Evolutionary conservation across 768 basidiomycete genomes (phyloP).

Genomic region (Tricholoma matsutake): DNA sequence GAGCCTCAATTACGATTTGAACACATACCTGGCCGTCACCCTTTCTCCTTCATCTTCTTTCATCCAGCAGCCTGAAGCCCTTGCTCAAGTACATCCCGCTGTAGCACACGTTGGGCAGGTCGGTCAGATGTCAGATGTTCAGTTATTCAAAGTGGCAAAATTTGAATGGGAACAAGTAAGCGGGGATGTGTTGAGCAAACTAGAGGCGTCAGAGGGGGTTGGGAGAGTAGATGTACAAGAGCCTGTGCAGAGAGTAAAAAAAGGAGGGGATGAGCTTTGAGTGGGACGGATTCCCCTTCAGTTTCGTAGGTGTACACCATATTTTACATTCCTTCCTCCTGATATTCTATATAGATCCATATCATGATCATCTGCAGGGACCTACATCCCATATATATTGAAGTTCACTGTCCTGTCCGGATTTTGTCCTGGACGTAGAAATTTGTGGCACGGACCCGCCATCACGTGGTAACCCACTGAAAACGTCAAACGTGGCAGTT

Average conservation of each 20-base stretch:
- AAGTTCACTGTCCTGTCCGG: too few relatives aligned
- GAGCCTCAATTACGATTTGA: conserved; percentile 18
- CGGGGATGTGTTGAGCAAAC: conserved; percentile 20
- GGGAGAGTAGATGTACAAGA: conserved; percentile 28
- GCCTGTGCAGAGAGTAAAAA: conserved; percentile 19
- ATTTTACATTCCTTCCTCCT: neutral
- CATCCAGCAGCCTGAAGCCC: conserved; percentile 18
- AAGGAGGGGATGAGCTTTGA: conserved; percentile 26
- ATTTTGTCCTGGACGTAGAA: too few relatives aligned
- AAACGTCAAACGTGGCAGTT: neutral
- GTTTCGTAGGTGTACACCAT: neutral
- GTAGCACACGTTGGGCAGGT: conserved; percentile 30
- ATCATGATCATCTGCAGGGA: too few relatives aligned
- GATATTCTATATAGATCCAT: neutral
- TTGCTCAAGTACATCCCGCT: conserved; percentile 23
- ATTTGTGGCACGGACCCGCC: neutral
- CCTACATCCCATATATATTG: too few relatives aligned
- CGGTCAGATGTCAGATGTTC: conserved; percentile 29
- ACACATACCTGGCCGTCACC: conserved; percentile 27
- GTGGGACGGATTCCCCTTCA: neutral
- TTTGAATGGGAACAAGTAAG: conserved; percentile 22
- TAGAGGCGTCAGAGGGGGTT: conserved; percentile 21
- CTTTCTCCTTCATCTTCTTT: conserved; percentile 20
- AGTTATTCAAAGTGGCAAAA: conserved; percentile 28
- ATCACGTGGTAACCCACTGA: conserved; percentile 2